Base-by-base conservation (phyloP, 2,329 filamentous ascomycete genomes). In the Monilinia polystroma region DNA sequence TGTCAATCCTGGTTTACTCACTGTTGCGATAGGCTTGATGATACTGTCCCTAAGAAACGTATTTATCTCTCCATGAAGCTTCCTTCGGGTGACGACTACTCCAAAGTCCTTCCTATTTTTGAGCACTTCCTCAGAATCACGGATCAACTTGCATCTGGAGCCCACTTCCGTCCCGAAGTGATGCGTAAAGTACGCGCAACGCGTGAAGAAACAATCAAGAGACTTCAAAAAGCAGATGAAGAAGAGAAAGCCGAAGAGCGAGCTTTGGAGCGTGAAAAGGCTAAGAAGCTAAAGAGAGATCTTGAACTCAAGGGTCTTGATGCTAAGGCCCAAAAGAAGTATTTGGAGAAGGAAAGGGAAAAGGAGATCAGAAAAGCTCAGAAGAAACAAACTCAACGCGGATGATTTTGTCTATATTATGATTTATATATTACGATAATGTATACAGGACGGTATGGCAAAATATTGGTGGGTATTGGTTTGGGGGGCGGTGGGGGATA, bases 91-190 rank as follows among this genome's bases (percentile, higher is more conserved):
- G 79, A 83, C 73, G 84, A 87, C 78, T 92, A 91, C 78, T 81
- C 83, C 51, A 77, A 80, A 45, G 86, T 92, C n/a, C 76, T 90
- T 26, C 89, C 92, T 35, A 80, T 98, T 68, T 93, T 97, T 81
- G 81, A 85, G 49, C 88, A 90, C 79, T 96, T 95, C 82, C 79
- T 97, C 65, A 90, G 91, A 70, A 81, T 97, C n/a, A 85, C 92
- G 52, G 95, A 99, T 77, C 82, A 85, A 72, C 89, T 99, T 59
- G 92, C 90, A 66, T 81, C 86, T 66, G 80, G 80, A 35, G 93
- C 87, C 14, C 93, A 92, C 79, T 97, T 97, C 88, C 91, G 95
- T 16, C 87, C 91, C 49, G 92, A 98, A 82, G 93, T 97, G 45
- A 81, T 90, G 77, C 91, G 91, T 78, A 96, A 96, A 83, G 84